Evolutionary conservation across 176 grass and related monocot species (phyloP).

Genomic region (bread wheat (Triticum aestivum)): IWGSC_CS_RefSeq_v2.1 NC_057808.1:551846437-551846936

Average conservation of each 20-base stretch:
- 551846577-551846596: neutral
- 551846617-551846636: conserved; percentile 55
- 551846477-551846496: conserved; percentile 77
- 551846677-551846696: conserved; percentile 73
- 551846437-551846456: conserved; percentile 72
- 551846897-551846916: conserved; percentile 69
- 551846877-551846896: conserved; percentile 67
- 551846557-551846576: neutral
- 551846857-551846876: conserved; percentile 73
- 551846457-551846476: conserved; percentile 79
- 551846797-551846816: neutral
- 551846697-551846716: conserved; percentile 78
- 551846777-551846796: neutral
- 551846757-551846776: neutral
- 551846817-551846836: neutral
- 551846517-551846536: neutral
- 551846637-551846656: conserved; percentile 91
- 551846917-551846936: conserved; percentile 51
- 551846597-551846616: neutral
- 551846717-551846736: conserved; percentile 73
- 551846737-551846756: conserved; percentile 40
- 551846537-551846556: conserved; percentile 38
- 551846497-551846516: conserved; percentile 43
- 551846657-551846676: conserved; percentile 83
- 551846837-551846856: conserved; percentile 71